Conservation (phyloP, 2,329 filamentous ascomycete genomes). For the Cercospora nicotianae region DNA sequence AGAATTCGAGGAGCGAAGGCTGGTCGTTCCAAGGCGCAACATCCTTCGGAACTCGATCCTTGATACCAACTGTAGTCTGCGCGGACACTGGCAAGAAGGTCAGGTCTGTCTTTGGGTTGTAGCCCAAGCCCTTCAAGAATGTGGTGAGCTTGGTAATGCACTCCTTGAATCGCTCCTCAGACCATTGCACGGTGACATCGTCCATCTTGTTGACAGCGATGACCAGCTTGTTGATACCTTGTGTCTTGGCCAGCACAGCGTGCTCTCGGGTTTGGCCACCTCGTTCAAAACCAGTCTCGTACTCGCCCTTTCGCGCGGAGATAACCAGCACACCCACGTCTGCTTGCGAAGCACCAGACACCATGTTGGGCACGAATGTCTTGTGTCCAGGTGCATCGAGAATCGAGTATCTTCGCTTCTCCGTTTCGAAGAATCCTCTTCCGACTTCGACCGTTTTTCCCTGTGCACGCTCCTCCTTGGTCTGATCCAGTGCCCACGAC, state of each 20-base stretch:
- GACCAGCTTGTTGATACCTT: slow-evolving; percentile 94
- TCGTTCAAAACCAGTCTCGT: slow-evolving; percentile 96
- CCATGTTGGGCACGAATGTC: slow-evolving; percentile 98
- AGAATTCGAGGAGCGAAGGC: slow-evolving; percentile 88
- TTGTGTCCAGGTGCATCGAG: slow-evolving; percentile 97
- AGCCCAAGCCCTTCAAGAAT: slow-evolving; percentile 90
- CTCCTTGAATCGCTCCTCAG: slow-evolving; percentile 86
- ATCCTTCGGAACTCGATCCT: slow-evolving; percentile 77
- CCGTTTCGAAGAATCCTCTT: slow-evolving; percentile 92
- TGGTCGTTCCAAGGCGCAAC: slow-evolving; percentile 81
- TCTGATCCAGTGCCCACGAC: slow-evolving; percentile 96
- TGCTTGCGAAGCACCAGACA: slow-evolving; percentile 72
- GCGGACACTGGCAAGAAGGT: slow-evolving; percentile 96
- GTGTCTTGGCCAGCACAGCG: slow-evolving; percentile 95
- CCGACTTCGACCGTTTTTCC: slow-evolving; percentile 98
- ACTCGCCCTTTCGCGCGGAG: slow-evolving; percentile 94
- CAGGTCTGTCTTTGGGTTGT: slow-evolving; percentile 90
- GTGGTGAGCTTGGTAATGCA: slow-evolving; percentile 83
- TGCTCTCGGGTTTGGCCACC: slow-evolving; percentile 97
- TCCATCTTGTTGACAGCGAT: slow-evolving; percentile 99
- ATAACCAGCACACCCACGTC: slow-evolving; percentile 96
- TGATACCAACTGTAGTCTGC: slow-evolving; percentile 81
- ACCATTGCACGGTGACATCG: slow-evolving; percentile 94
- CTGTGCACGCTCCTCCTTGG: slow-evolving; percentile 92
- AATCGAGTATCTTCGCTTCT: slow-evolving; percentile 94